Base-by-base conservation (phyloP, 2,329 filamentous ascomycete species). In the Phyllosticta paracitricarpa region DNA sequence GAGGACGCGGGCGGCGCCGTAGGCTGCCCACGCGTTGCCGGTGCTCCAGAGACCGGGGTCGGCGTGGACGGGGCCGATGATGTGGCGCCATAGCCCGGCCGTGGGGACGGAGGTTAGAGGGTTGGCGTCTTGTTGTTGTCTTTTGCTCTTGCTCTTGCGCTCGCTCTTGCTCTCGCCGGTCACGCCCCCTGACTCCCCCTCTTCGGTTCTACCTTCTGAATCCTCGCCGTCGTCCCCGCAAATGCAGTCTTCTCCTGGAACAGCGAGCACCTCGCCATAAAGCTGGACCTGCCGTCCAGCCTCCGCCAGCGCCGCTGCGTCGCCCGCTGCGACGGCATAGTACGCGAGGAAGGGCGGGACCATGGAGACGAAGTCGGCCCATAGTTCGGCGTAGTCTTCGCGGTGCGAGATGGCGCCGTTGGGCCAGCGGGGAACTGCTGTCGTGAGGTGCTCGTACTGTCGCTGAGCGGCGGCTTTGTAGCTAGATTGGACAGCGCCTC, bases 321-420 rank as follows among this genome's bases (percentile, higher is more conserved):
- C 70, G n/a, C 70, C 66, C 0, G 66, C 69, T 14, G 71, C 72
- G 7, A 78, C 74, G 26, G 71, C 78, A 65, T 76, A 76, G 65
- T 78, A 81, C 3, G 78, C 78, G 19, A 81, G 68, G 52, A 77
- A 77, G 1, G 80, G 79, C n/a, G 79, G 78, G 1, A 74, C 75
- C 79, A 81, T 81, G 65, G 77, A 78, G 6, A 80, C 62, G 64
- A 76, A 79, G 66, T 82, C 80, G 14, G 78, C 74, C 77, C 79
- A 81, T 9, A 81, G 69, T 62, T 80, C 77, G 3, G 74, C 65
- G 6, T 71, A 69, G 17, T 73, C 70, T 25, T 74, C 68, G 26
- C 78, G 73, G 64, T 82, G 79, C 55, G 75, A 79, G 56, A 81
- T 79, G 2, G 79, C 79, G 30, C 76, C 76, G 61, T 81, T 79